Conservation (phyloP, 202 grass and related monocot genomes). For the Schoenoplectus tabernaemontani region DNA sequence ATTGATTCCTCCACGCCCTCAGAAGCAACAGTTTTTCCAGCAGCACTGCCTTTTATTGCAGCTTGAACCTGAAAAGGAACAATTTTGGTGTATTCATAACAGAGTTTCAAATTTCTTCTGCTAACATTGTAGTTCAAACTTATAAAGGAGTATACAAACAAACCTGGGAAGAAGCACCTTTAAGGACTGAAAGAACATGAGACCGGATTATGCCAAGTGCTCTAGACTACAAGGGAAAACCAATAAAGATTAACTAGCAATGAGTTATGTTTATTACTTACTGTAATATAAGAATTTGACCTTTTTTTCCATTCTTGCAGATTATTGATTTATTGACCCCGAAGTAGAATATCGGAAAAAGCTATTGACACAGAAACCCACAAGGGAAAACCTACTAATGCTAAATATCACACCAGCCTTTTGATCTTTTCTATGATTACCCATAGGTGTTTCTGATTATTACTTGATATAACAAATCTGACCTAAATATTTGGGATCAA, state of each 20-base stretch:
- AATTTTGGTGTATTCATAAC: not conserved
- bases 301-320: slow-evolving; percentile 1
- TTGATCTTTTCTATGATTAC: not conserved
- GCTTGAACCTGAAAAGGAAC: slow-evolving; percentile 62
- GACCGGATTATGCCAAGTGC: slow-evolving; percentile 93
- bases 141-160: slow-evolving; percentile 22
- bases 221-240: slow-evolving; percentile 40
- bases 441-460: not conserved
- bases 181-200: slow-evolving; percentile 94
- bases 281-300: not conserved
- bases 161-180: slow-evolving; percentile 92
- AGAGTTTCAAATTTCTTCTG: not conserved
- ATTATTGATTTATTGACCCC: not conserved
- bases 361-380: not conserved
- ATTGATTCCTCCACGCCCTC: slow-evolving; percentile 91
- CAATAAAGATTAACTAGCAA: slow-evolving; percentile 23
- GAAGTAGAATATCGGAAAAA: not conserved
- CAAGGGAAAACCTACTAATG: not conserved
- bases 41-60: slow-evolving; percentile 64
- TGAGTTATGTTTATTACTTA: not conserved
- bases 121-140: not conserved
- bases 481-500: not conserved
- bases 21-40: slow-evolving; percentile 57
- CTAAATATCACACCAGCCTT: not conserved
- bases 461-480: not conserved